These are phyloP conservation scores for Hippophae rhamnoides DNA, from an alignment of 306 rosid genomes.

Conservation along the genomic window DNA sequence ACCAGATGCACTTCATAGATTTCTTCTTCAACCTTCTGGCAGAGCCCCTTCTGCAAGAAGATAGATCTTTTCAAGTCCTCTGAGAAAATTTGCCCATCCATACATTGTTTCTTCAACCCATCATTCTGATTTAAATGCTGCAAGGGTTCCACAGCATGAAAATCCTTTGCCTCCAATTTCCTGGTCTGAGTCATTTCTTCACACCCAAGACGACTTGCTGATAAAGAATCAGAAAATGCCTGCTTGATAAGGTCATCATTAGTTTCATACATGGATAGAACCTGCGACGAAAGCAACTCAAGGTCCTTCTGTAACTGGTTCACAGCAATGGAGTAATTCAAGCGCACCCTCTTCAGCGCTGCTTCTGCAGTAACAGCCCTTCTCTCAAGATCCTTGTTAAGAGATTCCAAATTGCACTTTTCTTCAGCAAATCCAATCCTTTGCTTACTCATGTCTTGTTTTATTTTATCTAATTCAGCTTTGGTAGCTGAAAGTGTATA, in stretches of 20 bases:
- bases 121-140: conserved; percentile 36
- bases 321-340: conserved; percentile 94
- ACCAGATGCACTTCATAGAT: conserved; percentile 54
- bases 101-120: conserved; percentile 42
- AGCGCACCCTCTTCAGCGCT: conserved; percentile 86
- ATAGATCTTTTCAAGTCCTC: conserved; percentile 68
- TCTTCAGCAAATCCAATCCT: conserved; percentile 58
- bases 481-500: conserved; percentile 82
- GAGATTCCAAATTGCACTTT: conserved; percentile 49
- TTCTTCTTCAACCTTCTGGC: conserved; percentile 87
- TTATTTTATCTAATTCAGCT: conserved; percentile 71
- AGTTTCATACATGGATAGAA: conserved; percentile 81
- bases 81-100: conserved; percentile 45
- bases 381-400: conserved; percentile 71
- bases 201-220: conserved; percentile 32
- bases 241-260: conserved; percentile 82
- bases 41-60: conserved; percentile 65
- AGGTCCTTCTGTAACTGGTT: conserved; percentile 97
- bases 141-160: conserved; percentile 29
- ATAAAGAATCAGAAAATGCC: conserved; percentile 61
- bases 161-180: conserved; percentile 37
- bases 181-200: conserved; percentile 31
- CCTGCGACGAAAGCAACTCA: conserved; percentile 76
- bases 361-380: conserved; percentile 82
- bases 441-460: conserved; percentile 70